Evolutionary conservation across 345 rosid genomes (phyloP).

Genomic region (Firmiana major): DNA sequence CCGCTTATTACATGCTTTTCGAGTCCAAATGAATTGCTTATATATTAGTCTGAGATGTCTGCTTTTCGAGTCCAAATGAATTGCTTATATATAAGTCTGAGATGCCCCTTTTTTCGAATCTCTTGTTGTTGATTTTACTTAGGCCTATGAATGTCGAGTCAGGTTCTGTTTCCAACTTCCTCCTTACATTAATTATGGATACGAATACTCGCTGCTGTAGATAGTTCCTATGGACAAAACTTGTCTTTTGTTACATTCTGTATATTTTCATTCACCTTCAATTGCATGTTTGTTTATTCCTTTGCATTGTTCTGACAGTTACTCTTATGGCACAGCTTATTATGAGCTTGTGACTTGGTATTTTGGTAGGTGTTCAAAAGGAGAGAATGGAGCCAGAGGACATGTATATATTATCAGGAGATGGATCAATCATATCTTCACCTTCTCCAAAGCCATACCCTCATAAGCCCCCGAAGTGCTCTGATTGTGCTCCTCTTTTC

Average conservation of each 20-base stretch:
- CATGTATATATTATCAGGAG: conserved; percentile 75
- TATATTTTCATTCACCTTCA: not conserved
- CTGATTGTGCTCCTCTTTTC: conserved; percentile 89
- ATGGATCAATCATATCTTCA: conserved; percentile 53
- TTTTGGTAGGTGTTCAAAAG: conserved; percentile 82
- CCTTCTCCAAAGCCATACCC: conserved; percentile 89
- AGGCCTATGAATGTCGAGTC: not conserved
- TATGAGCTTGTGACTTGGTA: conserved; percentile 17
- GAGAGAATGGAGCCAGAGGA: conserved; percentile 96
- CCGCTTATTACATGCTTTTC: not conserved
- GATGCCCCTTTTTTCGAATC: not conserved
- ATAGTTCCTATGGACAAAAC: not conserved
- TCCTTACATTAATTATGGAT: not conserved
- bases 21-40: too few relatives aligned
- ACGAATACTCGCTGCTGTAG: not conserved
- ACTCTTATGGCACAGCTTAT: not conserved
- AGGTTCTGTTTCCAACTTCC: not conserved
- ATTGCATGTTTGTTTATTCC: not conserved
- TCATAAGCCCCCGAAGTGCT: conserved; percentile 82
- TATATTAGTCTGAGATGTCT: too few relatives aligned
- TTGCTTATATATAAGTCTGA: not conserved
- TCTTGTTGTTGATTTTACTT: not conserved
- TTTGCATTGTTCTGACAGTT: not conserved
- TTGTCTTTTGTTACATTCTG: not conserved
- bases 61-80: not conserved